Evolutionary conservation across 208 protist genomes (phyloP).

Genomic region (Acanthamoeba castellanii): DNA sequence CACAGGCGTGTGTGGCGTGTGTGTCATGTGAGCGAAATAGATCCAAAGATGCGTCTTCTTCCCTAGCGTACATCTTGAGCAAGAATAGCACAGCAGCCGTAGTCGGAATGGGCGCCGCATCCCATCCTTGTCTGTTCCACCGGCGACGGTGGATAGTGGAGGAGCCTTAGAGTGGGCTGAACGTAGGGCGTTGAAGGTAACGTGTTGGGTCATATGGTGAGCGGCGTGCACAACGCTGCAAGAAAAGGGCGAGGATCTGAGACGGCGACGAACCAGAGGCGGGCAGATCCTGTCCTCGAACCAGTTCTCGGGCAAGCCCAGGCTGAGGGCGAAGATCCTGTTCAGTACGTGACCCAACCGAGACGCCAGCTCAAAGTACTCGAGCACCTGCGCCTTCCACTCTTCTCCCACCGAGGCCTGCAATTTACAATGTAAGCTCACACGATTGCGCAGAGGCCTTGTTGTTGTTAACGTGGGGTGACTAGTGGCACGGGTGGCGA

Average conservation of each 20-base stretch:
- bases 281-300: not conserved
- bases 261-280: not conserved
- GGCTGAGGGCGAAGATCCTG: conserved; percentile 4
- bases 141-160: conserved; percentile 10
- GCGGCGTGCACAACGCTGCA: not conserved
- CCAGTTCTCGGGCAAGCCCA: conserved; percentile 36
- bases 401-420: not conserved
- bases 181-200: not conserved
- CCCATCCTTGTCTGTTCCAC: not conserved
- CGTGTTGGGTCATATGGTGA: not conserved
- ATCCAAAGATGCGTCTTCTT: not conserved
- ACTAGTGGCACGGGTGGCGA: not conserved
- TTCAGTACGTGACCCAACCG: not conserved
- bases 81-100: conserved; percentile 55
- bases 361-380: conserved; percentile 36
- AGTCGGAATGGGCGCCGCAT: conserved; percentile 65
- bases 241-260: not conserved
- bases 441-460: no score
- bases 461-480: no score
- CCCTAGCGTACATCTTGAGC: not conserved
- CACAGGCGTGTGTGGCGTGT: not conserved
- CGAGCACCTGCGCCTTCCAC: not conserved
- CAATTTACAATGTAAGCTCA: no score
- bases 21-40: not conserved
- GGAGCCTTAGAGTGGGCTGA: not conserved